Percentiles rank a stretch among this genome's conserved stretches.
phyloP scores from a whole-genome alignment of 352 stramenopile species.

The Globisporangium emineosum region DNA sequence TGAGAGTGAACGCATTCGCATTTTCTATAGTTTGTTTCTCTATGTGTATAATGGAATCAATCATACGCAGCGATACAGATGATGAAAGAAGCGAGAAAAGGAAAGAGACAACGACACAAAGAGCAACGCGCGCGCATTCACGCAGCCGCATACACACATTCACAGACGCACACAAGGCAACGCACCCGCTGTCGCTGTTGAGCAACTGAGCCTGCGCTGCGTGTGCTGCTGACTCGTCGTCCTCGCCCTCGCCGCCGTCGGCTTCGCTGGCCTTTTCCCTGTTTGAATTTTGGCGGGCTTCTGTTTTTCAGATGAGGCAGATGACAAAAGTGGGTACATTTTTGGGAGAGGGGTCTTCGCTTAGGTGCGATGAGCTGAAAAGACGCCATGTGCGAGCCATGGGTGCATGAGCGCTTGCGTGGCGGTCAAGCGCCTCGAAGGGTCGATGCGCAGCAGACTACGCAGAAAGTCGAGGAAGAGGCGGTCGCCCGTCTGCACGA shows the following conservation, averaged over 20 bases:
- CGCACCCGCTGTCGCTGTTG: not conserved
- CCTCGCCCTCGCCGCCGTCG: not conserved
- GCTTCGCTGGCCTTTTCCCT: slow-evolving; percentile 1
- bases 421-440: slow-evolving; percentile 44
- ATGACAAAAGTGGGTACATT: slow-evolving; percentile 19
- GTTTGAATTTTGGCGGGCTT: slow-evolving; percentile 13
- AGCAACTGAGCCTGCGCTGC: too few relatives aligned
- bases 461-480: slow-evolving; percentile 71
- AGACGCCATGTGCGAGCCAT: slow-evolving; percentile 64
- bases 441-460: slow-evolving; percentile 67
- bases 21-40: slow-evolving; percentile 1
- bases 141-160: not conserved
- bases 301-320: not conserved
- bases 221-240: not conserved
- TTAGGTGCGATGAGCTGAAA: slow-evolving; percentile 45
- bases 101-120: slow-evolving; percentile 3
- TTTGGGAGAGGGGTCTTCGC: not conserved
- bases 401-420: slow-evolving; percentile 53
- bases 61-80: not conserved
- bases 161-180: not conserved
- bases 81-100: not conserved
- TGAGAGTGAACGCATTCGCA: not conserved
- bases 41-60: slow-evolving; percentile 2
- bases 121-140: not conserved
- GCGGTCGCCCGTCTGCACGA: slow-evolving; percentile 49